Percentiles rank a stretch among this genome's conserved stretches.
These are phyloP conservation scores for Inga leiocalycina DNA, from an alignment of 306 rosid species.

Conservation along the genomic window DNA sequence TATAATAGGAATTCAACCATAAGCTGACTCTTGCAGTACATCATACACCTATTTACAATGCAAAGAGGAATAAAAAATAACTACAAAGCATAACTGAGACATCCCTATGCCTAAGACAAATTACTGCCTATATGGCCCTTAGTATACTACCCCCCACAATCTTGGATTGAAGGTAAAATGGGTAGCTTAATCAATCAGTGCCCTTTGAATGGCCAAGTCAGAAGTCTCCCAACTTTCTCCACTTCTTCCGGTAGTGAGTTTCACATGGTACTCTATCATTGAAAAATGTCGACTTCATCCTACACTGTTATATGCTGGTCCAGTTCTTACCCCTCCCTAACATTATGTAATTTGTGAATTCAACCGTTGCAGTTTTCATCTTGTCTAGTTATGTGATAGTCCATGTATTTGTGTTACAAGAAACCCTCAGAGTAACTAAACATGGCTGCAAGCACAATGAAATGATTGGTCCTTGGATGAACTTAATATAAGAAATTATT, in stretches of 20 bases:
- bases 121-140: background rate
- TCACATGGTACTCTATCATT: background rate
- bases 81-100: background rate
- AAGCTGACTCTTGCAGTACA: background rate
- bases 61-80: background rate
- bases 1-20: background rate
- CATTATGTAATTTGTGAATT: conserved; percentile 17
- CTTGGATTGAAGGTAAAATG: background rate
- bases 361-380: background rate
- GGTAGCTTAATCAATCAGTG: background rate
- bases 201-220: background rate
- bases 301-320: background rate
- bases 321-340: background rate
- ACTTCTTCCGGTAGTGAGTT: background rate
- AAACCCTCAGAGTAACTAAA: background rate
- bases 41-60: background rate
- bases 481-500: background rate
- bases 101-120: background rate
- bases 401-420: background rate
- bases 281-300: background rate
- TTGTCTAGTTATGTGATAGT: conserved; percentile 18
- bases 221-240: background rate
- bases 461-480: background rate
- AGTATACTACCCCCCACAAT: background rate
- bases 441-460: background rate